phyloP scores from a whole-genome alignment of 164 flowering plant species.

The Vitis amurensis region DNA sequence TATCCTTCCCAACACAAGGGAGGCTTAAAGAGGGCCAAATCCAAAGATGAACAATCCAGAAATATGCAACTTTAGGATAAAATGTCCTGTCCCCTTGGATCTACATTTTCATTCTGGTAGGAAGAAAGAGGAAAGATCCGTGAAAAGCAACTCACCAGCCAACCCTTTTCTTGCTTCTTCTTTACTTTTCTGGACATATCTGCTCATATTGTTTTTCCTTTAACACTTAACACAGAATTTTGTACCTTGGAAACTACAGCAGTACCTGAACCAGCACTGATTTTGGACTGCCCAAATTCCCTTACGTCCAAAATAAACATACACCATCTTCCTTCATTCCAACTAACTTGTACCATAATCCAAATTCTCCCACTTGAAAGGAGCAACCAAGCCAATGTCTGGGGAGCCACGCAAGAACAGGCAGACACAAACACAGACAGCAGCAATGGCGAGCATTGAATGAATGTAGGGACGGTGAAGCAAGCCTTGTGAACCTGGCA shows the following conservation, averaged over 20 bases:
- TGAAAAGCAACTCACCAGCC: background rate
- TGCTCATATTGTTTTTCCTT: background rate
- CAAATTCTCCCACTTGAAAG: conserved; percentile 73
- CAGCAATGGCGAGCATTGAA: conserved; percentile 82
- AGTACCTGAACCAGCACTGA: background rate
- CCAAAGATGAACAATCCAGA: background rate
- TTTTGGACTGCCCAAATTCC: background rate
- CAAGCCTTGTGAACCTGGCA: conserved; percentile 52
- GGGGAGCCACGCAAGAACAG: conserved; percentile 65
- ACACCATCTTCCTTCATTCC: background rate
- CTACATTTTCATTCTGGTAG: background rate
- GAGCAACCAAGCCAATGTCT: conserved; percentile 46
- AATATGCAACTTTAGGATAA: background rate
- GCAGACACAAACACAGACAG: conserved; percentile 91
- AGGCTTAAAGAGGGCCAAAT: background rate
- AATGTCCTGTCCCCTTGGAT: background rate
- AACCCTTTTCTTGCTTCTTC: background rate
- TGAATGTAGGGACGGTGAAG: conserved; percentile 74
- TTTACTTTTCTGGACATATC: background rate
- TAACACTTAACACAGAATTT: background rate
- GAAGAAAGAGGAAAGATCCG: too few relatives aligned
- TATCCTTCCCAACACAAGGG: background rate
- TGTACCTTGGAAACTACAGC: background rate
- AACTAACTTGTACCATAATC: conserved; percentile 45
- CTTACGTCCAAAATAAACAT: background rate